phyloP scores from a whole-genome alignment of 2,329 filamentous ascomycete species.

The Alternaria sp. region DNA sequence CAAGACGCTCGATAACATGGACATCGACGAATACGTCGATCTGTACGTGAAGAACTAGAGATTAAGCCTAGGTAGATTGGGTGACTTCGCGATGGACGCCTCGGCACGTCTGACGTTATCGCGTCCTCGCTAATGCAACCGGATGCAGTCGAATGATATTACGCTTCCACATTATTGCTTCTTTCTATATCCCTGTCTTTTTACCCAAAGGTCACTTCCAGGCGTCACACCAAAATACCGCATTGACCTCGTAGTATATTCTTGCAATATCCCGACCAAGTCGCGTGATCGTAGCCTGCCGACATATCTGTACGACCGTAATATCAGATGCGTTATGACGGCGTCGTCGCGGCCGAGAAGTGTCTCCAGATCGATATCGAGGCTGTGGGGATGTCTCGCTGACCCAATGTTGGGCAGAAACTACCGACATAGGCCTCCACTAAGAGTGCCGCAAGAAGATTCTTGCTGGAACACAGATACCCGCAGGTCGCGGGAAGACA shows the following conservation, averaged over 20 bases:
- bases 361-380: slow-evolving; percentile 13
- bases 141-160: slow-evolving; percentile 14
- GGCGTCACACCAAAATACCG: slow-evolving; percentile 10
- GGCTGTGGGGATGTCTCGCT: slow-evolving; percentile 8
- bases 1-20: slow-evolving; percentile 78
- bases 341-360: slow-evolving; percentile 1
- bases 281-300: slow-evolving; percentile 19
- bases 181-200: slow-evolving; percentile 20
- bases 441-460: slow-evolving; percentile 16
- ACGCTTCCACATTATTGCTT: slow-evolving; percentile 14
- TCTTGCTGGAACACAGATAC: slow-evolving; percentile 25
- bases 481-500: slow-evolving; percentile 15
- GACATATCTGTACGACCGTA: slow-evolving; percentile 14
- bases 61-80: slow-evolving; percentile 33
- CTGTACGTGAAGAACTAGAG: slow-evolving; percentile 70
- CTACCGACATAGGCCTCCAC: slow-evolving; percentile 26
- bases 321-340: slow-evolving; percentile 19
- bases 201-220: slow-evolving; percentile 12
- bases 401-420: slow-evolving; percentile 19
- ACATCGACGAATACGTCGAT: slow-evolving; percentile 94
- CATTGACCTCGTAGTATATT: slow-evolving; percentile 21
- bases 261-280: slow-evolving; percentile 16
- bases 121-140: slow-evolving; percentile 24
- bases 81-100: slow-evolving; percentile 15
- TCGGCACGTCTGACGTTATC: slow-evolving; percentile 19